Evolutionary conservation across 2,329 filamentous ascomycete species (phyloP).

Genomic region (Tolypocladium amazonense): DNA sequence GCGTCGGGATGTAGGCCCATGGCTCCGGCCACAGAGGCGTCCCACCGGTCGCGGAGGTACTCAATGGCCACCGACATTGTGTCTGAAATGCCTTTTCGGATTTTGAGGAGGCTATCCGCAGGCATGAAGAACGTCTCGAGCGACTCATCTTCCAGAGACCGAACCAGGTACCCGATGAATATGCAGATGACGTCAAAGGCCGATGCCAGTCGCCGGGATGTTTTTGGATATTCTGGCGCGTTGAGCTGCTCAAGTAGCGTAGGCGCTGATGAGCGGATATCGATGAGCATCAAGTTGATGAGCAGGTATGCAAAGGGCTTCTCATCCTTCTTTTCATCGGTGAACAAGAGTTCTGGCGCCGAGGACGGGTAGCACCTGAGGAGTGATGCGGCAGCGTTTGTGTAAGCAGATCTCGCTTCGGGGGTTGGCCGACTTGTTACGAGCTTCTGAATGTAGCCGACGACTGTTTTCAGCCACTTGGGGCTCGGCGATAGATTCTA

Average conservation of each 20-base stretch:
- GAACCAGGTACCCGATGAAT: conserved; percentile 48
- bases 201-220: conserved; percentile 44
- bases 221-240: conserved; percentile 37
- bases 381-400: conserved; percentile 45
- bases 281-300: conserved; percentile 54
- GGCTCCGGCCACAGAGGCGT: conserved; percentile 51
- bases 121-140: conserved; percentile 33
- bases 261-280: conserved; percentile 53
- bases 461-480: conserved; percentile 39
- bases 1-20: conserved; percentile 50
- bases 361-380: conserved; percentile 42
- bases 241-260: conserved; percentile 48
- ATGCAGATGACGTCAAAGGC: conserved; percentile 52
- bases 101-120: conserved; percentile 49
- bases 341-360: conserved; percentile 41
- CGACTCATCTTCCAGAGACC: conserved; percentile 38
- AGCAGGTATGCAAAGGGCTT: conserved; percentile 53
- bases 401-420: conserved; percentile 46
- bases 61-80: conserved; percentile 53
- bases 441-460: conserved; percentile 39
- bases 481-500: conserved; percentile 39
- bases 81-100: conserved; percentile 50
- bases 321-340: conserved; percentile 26
- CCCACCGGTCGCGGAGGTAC: conserved; percentile 60
- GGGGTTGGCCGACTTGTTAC: conserved; percentile 44